phyloP scores from a whole-genome alignment of 2,329 filamentous ascomycete species.

The Colletotrichum cereale region DNA sequence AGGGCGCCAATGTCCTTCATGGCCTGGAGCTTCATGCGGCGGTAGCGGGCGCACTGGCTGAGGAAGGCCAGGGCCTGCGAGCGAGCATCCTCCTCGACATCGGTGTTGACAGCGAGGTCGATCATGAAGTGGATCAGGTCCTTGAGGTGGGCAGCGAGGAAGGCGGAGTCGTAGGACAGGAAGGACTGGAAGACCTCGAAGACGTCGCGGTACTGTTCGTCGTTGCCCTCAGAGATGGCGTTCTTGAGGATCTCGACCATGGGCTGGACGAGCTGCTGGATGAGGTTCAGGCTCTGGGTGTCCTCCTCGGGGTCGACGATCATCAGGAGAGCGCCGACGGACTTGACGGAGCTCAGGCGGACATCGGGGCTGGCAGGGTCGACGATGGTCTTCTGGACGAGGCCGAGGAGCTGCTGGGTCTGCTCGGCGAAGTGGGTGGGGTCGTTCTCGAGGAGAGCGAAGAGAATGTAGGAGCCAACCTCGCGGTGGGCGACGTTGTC shows the following conservation, averaged over 20 bases:
- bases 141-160: constrained; percentile 87
- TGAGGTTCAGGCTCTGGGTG: constrained; percentile 75
- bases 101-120: constrained; percentile 81
- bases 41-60: constrained; percentile 90
- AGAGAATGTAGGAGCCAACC: constrained; percentile 93
- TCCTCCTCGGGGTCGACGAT: constrained; percentile 91
- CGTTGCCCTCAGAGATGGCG: constrained; percentile 82
- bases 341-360: constrained; percentile 92
- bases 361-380: constrained; percentile 94
- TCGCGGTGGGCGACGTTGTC: constrained; percentile 83
- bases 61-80: constrained; percentile 94
- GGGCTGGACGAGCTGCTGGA: constrained; percentile 84
- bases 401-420: constrained; percentile 80
- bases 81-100: constrained; percentile 85
- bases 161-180: constrained; percentile 86
- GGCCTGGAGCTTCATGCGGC: constrained; percentile 94
- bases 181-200: constrained; percentile 99
- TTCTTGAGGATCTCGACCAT: constrained; percentile 93
- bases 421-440: constrained; percentile 88
- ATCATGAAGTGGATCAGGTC: constrained; percentile 96
- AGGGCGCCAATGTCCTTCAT: constrained; percentile 86
- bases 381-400: constrained; percentile 89
- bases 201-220: constrained; percentile 88
- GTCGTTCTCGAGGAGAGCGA: constrained; percentile 89
- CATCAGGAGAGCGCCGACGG: constrained; percentile 88